Base-by-base conservation (phyloP, 225 moss, liverwort and hornwort species). In the Climacium dendroides region DNA sequence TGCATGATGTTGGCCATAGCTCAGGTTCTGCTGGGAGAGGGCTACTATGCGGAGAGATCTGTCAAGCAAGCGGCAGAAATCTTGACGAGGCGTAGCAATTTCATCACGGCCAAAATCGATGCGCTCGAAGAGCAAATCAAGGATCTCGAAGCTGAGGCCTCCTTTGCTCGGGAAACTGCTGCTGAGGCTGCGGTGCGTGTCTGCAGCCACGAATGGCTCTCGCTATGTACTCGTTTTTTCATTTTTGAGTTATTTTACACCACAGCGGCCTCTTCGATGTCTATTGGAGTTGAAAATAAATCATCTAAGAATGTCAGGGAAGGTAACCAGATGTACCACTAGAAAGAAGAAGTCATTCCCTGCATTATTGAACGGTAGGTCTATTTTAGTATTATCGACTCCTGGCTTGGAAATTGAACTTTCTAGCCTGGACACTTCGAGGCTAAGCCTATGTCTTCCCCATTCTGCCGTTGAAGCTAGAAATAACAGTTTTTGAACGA, bases 11-110 rank as follows among this genome's bases (percentile, higher is more conserved):
- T 93, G 94, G 85, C 90, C 93, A 91, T 97, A 95, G 97, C 93
- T 97, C 97, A 96, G 97, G 96, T 98, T 87, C 92, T 96, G 88
- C 93, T 99, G 83, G 98, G 98, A 91, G 98, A 96, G 87, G 95
- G 91, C 59, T 96, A 97, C 85, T 99, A 95, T 88, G 95, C 93
- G 75, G 97, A 99, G 90, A 94, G 97, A 65, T 97, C 98, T 87
- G 94, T 97, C 10, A 99, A 95, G 90, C 98, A 99, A 94, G 95
- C 97, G 81, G 95, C 93, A 84, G 94, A 95, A 87, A 95, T 96
- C 39, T 89, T 96, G 90, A 91, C 82, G 62, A 92, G 98, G 72
- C 95, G 95, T 76, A 92, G 94, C 84, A 87, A 92, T 58, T 94
- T 93, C 69, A 85, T 99, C 59, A 61, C 87, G 26, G 74, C 67